Percentiles rank a stretch among this genome's conserved stretches.
phyloP scores from a whole-genome alignment of 352 stramenopile genomes.

The Phytopythium vexans region DNA sequence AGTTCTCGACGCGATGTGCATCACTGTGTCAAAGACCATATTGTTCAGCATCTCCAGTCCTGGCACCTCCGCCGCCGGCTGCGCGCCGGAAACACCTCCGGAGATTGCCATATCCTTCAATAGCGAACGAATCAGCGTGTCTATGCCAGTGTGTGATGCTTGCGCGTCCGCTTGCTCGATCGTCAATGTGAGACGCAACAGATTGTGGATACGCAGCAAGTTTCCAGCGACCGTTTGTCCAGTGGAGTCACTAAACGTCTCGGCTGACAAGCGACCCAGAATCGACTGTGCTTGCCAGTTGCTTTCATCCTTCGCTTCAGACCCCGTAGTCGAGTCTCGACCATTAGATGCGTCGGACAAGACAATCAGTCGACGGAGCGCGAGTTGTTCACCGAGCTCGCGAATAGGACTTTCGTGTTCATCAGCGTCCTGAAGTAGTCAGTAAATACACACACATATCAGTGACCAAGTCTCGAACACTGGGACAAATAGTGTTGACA shows the following conservation, averaged over 20 bases:
- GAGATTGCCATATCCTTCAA: constrained; percentile 5
- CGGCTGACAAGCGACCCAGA: constrained; percentile 40
- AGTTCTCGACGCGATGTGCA: constrained; percentile 74
- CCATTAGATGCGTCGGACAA: constrained; percentile 27
- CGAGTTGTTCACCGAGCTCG: constrained; percentile 55
- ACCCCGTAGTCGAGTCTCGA: constrained; percentile 1
- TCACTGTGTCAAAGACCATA: constrained; percentile 69
- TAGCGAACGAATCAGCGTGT: constrained; percentile 1
- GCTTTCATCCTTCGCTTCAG: constrained; percentile 8
- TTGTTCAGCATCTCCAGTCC: constrained; percentile 43
- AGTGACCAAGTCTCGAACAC: not conserved
- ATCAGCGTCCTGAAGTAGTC: constrained; percentile 15
- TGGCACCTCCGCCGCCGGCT: not conserved
- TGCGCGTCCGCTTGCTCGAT: constrained; percentile 34
- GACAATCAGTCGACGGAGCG: constrained; percentile 68
- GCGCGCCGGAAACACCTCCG: not conserved
- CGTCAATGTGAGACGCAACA: constrained; percentile 48
- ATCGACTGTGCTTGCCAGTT: constrained; percentile 63
- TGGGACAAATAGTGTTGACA: not conserved
- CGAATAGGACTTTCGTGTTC: constrained; percentile 40
- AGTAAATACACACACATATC: not conserved
- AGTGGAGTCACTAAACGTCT: constrained; percentile 35
- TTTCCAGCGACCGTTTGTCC: constrained; percentile 50
- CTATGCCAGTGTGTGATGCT: not conserved
- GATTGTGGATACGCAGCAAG: constrained; percentile 39